Base-by-base conservation (phyloP, 768 basidiomycete genomes). In the Phlebiopsis flavidoalba region DNA sequence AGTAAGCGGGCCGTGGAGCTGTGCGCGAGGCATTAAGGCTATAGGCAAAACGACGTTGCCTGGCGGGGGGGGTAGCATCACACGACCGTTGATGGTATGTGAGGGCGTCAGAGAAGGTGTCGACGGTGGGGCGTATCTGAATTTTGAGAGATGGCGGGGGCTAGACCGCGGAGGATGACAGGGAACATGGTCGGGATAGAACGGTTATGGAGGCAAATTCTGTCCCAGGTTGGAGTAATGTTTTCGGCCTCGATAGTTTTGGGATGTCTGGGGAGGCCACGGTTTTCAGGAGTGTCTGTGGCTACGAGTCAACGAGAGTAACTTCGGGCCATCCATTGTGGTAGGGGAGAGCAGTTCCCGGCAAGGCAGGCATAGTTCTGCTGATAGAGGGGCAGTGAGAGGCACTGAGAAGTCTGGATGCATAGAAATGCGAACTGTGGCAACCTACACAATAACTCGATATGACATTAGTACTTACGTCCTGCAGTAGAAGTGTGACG, bases 1-100 rank as follows among this genome's bases (percentile, higher is more conserved):
- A 67, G n/a, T n/a, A 43, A 14, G 35, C 58, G n/a, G n/a, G 15
- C 65, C 61, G 15, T n/a, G 69, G 61, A 14, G 69, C 61, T 0
- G 68, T 64, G 33, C 72, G 73, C 7, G 73, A 70, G 33, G 71
- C 73, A 40, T n/a, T n/a, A 80, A 70, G 12, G 76, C 75, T 61
- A 82, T n/a, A n/a, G n/a, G 76, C 60, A 83, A n/a, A 67, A 55
- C 79, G 75, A 59, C 77, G 78, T n/a, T n/a, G 55, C 77, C 75
- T n/a, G 53, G 73, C 63, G 14, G 77, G 73, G 49, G 74, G 72
- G 62, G n/a, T n/a, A n/a, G n/a, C n/a, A n/a, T 76, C 75, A 66
- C 77, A 72, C 60, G 81, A 69, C n/a, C n/a, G 8, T 68, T 45
- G 54, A 69, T 56, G 60, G 64, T 46, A 59, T 70, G 15, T 69